Conservation (phyloP, 257 asterid species). For the Orobanche coerulescens region DNA sequence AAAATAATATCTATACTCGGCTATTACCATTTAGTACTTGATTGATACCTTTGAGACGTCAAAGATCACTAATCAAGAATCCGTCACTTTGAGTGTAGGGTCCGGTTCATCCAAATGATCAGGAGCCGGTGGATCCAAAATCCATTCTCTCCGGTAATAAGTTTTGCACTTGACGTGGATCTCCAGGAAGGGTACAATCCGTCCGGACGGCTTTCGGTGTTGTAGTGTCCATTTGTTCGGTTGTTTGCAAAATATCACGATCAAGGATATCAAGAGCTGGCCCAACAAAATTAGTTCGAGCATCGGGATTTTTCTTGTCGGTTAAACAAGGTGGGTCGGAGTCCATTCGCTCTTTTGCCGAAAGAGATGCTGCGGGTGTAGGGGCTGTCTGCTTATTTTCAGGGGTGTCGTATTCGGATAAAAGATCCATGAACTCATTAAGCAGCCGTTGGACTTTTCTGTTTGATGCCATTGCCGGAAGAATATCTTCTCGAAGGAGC, state of each 20-base stretch:
- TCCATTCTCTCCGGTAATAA: constrained; percentile 30
- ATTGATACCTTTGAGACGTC: background rate
- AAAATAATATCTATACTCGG: too few relatives aligned
- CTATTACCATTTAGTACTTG: too few relatives aligned
- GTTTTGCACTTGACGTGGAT: constrained; percentile 19
- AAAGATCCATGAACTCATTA: constrained; percentile 74
- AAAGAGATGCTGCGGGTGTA: background rate
- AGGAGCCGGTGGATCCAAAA: constrained; percentile 32
- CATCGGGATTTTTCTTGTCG: background rate
- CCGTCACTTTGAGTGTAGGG: constrained; percentile 23
- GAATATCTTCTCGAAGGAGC: constrained; percentile 89
- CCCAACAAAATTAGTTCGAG: constrained; percentile 20
- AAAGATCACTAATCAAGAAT: constrained; percentile 21
- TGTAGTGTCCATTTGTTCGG: constrained; percentile 26
- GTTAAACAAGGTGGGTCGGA: background rate
- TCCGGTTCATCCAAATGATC: constrained; percentile 16
- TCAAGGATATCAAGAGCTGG: constrained; percentile 30
- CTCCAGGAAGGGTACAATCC: background rate
- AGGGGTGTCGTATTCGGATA: constrained; percentile 51
- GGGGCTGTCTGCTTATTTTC: constrained; percentile 29
- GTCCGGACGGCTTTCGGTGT: constrained; percentile 4
- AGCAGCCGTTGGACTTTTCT: constrained; percentile 87
- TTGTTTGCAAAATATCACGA: constrained; percentile 22
- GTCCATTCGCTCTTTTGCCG: background rate
- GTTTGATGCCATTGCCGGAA: constrained; percentile 98